A percentile compares a stretch with the other conserved stretches of the same genome.
phyloP scores from a whole-genome alignment of 495 filamentous ascomycete species.

The Choiromyces venosus region DNA sequence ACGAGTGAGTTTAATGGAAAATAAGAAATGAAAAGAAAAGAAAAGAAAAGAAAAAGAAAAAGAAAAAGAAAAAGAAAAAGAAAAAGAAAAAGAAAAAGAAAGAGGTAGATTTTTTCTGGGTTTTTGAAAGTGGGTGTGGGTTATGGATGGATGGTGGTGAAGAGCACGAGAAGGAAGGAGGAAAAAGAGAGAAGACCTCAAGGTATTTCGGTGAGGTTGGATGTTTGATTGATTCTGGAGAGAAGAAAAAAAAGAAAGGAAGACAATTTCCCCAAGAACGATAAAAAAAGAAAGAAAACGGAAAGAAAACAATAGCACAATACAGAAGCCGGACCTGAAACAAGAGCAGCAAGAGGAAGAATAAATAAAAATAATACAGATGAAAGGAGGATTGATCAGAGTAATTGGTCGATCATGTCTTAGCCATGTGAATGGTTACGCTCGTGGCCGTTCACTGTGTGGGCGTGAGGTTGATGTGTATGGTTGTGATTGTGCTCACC shows the following conservation, averaged over 20 bases:
- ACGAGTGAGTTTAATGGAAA: background rate
- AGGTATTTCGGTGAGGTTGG: constrained; percentile 4
- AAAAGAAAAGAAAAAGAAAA: constrained; percentile 33
- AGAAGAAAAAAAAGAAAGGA: constrained; percentile 18
- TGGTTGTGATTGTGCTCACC: constrained; percentile 16
- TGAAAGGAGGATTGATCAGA: constrained; percentile 24
- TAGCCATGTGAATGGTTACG: constrained; percentile 32
- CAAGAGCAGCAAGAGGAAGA: constrained; percentile 7
- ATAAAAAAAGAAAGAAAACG: constrained; percentile 13
- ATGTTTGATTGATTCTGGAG: constrained; percentile 12
- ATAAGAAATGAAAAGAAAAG: too few species aligned
- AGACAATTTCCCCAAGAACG: constrained; percentile 14
- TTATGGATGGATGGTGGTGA: constrained; percentile 7
- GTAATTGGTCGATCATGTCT: constrained; percentile 1
- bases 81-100: constrained; percentile 19
- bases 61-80: constrained; percentile 21
- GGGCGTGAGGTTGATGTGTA: background rate
- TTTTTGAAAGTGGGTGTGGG: constrained; percentile 16
- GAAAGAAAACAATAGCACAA: constrained; percentile 14
- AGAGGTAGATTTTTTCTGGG: constrained; percentile 20
- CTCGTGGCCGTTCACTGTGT: constrained; percentile 14
- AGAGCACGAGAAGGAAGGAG: constrained; percentile 1
- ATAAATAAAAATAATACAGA: constrained; percentile 25
- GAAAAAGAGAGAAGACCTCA: constrained; percentile 11
- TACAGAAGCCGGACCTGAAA: constrained; percentile 12